Evolutionary conservation across 306 rosid species (phyloP), one percentile per base, ranked within the genome.

Genomic region (Sicyos edulis): DNA sequence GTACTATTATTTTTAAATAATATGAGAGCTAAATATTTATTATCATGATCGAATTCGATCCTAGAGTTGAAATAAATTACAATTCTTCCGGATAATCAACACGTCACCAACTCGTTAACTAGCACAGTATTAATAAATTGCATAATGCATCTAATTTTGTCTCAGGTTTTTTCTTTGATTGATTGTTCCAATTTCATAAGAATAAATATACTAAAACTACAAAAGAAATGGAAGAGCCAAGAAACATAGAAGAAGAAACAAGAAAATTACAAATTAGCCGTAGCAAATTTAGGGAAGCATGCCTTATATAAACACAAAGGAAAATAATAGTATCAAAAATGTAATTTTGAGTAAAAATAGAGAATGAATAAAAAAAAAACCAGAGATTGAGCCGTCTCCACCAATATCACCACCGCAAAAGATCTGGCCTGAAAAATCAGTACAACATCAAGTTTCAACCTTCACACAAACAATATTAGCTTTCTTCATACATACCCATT

Each of bases 351-450:
- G 40, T 34, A 2, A 34, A 34, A 34, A 17, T 24, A 53, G 54
- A n/a, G 19, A 29, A 19, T 71, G 11, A 21, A 53, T 70, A 2
- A 34, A 34, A 34, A 34, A 50, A 37, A 54, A 54, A 53, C 52
- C 51, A 72, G 75, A 72, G 75, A 72, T 72, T 72, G 75, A 72
- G 75, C 75, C 75, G 54, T 72, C 75, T 50, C 75, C 75, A 65
- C 75, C 64, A 54, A 53, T 72, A 72, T 12, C 75, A 72, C 75
- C 75, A 72, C 63, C 15, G 62, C 26, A 3, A n/a, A 70, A 50
- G 34, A 70, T 49, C 58, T 49, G 59, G 40, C 16, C 24, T n/a
- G 14, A 32, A 63, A 37, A 17, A 14, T 22, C 49, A 29, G 14
- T 63, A 16, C 44, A 60, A 13, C 19, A 12, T 8, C 66, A 60